Evolutionary conservation across 2,329 filamentous ascomycete genomes (phyloP).

Genomic region (Esteya vermicola): DNA sequence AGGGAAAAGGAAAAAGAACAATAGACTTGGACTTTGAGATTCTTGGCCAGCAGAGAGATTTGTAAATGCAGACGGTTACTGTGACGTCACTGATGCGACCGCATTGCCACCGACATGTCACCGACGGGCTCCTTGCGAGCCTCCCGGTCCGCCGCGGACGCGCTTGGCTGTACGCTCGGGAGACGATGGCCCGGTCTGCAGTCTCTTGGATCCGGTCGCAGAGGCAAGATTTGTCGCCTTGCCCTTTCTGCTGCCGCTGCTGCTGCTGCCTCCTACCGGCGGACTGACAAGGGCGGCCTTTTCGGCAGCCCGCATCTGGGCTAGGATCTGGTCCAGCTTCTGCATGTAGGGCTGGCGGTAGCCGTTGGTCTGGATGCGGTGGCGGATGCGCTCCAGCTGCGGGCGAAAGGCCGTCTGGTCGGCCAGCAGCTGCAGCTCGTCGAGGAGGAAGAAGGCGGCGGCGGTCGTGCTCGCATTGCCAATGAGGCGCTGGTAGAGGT

Average conservation of each 20-base stretch:
- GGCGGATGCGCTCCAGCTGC: constrained; percentile 18
- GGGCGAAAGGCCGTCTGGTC: constrained; percentile 29
- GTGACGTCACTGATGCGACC: too few species aligned
- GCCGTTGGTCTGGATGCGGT: constrained; percentile 9
- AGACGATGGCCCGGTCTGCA: neutral
- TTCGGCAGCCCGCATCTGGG: constrained; percentile 4
- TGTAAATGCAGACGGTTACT: too few species aligned
- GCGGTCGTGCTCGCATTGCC: constrained; percentile 21
- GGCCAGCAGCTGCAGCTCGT: constrained; percentile 26
- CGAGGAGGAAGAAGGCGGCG: constrained; percentile 25
- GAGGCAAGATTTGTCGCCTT: neutral
- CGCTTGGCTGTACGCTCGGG: constrained; percentile 5
- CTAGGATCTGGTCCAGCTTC: constrained; percentile 6
- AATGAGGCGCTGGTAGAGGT: constrained; percentile 33
- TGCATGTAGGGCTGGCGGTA: constrained; percentile 9
- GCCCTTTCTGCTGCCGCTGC: neutral
- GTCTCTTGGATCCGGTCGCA: neutral
- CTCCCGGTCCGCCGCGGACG: too few species aligned
- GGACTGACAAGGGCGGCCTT: neutral
- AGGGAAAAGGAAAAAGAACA: neutral
- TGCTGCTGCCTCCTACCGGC: neutral
- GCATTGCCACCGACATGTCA: too few species aligned
- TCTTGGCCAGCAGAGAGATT: too few species aligned
- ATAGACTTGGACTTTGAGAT: neutral
- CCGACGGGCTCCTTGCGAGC: neutral